Evolutionary conservation across 441 rosid genomes (phyloP).

Genomic region (Populus hybrid): DNA sequence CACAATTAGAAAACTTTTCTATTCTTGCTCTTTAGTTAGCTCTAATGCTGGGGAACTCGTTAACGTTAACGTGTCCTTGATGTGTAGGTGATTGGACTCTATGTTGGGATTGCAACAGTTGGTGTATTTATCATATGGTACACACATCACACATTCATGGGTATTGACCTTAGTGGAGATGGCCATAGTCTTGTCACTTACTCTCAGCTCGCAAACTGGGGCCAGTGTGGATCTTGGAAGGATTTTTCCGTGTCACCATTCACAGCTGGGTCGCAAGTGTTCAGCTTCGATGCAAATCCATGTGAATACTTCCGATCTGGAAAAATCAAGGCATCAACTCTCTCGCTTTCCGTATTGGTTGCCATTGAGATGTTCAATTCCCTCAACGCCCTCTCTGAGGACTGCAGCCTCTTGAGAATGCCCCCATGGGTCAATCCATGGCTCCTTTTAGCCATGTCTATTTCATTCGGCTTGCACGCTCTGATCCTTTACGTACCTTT

Average conservation of each 20-base stretch:
- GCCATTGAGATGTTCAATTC: slow-evolving; percentile 99
- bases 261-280: slow-evolving; percentile 64
- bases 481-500: slow-evolving; percentile 83
- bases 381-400: slow-evolving; percentile 89
- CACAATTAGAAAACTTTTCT: background rate
- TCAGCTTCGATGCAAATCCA: slow-evolving; percentile 53
- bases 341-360: slow-evolving; percentile 87
- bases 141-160: slow-evolving; percentile 65
- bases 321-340: slow-evolving; percentile 86
- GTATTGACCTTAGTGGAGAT: slow-evolving; percentile 76
- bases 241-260: slow-evolving; percentile 59
- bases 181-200: slow-evolving; percentile 85
- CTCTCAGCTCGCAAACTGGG: no score
- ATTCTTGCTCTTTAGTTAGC: background rate
- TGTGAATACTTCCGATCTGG: slow-evolving; percentile 81
- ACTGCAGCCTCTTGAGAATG: slow-evolving; percentile 72
- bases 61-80: background rate
- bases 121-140: slow-evolving; percentile 95
- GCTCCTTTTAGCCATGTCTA: slow-evolving; percentile 80
- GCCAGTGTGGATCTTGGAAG: slow-evolving; percentile 67
- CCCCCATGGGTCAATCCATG: slow-evolving; percentile 96
- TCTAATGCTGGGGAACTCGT: background rate
- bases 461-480: slow-evolving; percentile 82
- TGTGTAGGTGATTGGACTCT: slow-evolving; percentile 75
- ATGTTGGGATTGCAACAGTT: slow-evolving; percentile 89